Evolutionary conservation across 2,329 filamentous ascomycete genomes (phyloP).

Genomic region (Tolypocladium cylindrosporum): DNA sequence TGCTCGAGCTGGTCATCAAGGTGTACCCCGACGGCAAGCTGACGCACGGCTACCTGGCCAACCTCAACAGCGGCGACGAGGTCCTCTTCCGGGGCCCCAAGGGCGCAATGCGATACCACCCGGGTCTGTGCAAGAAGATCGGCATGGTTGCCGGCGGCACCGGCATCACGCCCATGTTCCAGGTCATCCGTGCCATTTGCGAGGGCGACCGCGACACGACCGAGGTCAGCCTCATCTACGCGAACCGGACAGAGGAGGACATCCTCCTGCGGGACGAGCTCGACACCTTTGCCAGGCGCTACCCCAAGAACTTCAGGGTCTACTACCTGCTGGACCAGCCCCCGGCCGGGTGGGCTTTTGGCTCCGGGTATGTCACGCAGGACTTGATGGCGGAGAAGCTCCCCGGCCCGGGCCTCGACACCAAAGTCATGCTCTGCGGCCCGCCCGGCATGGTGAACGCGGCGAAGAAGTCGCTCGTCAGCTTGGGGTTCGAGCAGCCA

Average conservation of each 20-base stretch:
- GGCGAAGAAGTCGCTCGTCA: constrained; percentile 38
- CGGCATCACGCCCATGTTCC: constrained; percentile 27
- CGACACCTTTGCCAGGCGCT: constrained; percentile 38
- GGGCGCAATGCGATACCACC: constrained; percentile 42
- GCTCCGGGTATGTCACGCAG: constrained; percentile 39
- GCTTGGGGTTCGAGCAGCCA: constrained; percentile 40
- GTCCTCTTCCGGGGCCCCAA: constrained; percentile 46
- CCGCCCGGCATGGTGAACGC: constrained; percentile 51
- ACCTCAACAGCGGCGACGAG: constrained; percentile 36
- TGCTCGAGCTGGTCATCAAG: constrained; percentile 40
- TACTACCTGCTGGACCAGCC: constrained; percentile 44
- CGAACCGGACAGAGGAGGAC: constrained; percentile 47
- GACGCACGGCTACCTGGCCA: constrained; percentile 37
- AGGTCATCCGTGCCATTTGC: constrained; percentile 53
- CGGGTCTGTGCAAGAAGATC: constrained; percentile 30
- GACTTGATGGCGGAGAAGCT: constrained; percentile 38
- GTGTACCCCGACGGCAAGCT: constrained; percentile 39
- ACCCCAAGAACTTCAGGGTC: constrained; percentile 43
- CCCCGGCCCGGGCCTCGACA: constrained; percentile 31
- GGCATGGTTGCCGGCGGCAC: constrained; percentile 44
- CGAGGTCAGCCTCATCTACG: constrained; percentile 46
- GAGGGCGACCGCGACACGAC: constrained; percentile 50
- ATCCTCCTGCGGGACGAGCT: constrained; percentile 49
- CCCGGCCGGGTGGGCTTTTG: constrained; percentile 34
- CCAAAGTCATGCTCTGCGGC: constrained; percentile 49